Conservation (phyloP, 2,329 filamentous ascomycete species). For the Raffaelea albimanens region DNA sequence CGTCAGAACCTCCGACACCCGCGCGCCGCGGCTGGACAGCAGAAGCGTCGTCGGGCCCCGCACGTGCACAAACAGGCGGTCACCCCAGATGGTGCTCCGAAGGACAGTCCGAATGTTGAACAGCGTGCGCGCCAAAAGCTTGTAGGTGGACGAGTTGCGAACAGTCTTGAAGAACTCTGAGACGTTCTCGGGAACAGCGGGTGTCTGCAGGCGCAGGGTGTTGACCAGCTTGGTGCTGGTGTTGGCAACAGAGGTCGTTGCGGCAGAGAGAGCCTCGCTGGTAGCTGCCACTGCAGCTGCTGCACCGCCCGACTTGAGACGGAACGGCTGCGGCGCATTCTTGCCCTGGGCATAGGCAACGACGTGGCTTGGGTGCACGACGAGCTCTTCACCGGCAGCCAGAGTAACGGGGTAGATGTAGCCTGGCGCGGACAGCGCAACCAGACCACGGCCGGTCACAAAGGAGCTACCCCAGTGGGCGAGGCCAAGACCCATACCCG, state of each 20-base stretch:
- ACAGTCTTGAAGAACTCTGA: slow-evolving; percentile 65
- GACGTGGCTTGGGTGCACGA: slow-evolving; percentile 84
- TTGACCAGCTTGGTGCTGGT: slow-evolving; percentile 26
- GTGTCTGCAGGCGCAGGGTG: slow-evolving; percentile 59
- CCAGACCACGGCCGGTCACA: slow-evolving; percentile 77
- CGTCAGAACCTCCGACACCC: slow-evolving; percentile 69
- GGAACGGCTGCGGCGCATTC: slow-evolving; percentile 70
- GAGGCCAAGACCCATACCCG: slow-evolving; percentile 43
- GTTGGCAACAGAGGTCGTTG: slow-evolving; percentile 24
- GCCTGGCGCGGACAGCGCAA: slow-evolving; percentile 75
- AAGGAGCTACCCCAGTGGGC: slow-evolving; percentile 88
- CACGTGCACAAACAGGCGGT: slow-evolving; percentile 85
- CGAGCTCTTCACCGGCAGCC: slow-evolving; percentile 76
- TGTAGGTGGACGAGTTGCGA: slow-evolving; percentile 64
- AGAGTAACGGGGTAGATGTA: slow-evolving; percentile 83
- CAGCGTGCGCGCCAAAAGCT: slow-evolving; percentile 51
- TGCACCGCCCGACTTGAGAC: slow-evolving; percentile 38
- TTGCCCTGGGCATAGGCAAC: slow-evolving; percentile 78
- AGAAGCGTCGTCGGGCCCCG: slow-evolving; percentile 77
- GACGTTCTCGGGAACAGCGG: slow-evolving; percentile 47
- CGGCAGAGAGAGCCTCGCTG: slow-evolving; percentile 28
- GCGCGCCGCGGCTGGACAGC: slow-evolving; percentile 76
- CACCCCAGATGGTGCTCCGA: slow-evolving; percentile 82
- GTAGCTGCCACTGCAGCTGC: neutral
- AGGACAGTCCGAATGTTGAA: slow-evolving; percentile 67